Evolutionary conservation across 2,329 filamentous ascomycete species (phyloP).

Genomic region (Fusarium sarcochroum): DNA sequence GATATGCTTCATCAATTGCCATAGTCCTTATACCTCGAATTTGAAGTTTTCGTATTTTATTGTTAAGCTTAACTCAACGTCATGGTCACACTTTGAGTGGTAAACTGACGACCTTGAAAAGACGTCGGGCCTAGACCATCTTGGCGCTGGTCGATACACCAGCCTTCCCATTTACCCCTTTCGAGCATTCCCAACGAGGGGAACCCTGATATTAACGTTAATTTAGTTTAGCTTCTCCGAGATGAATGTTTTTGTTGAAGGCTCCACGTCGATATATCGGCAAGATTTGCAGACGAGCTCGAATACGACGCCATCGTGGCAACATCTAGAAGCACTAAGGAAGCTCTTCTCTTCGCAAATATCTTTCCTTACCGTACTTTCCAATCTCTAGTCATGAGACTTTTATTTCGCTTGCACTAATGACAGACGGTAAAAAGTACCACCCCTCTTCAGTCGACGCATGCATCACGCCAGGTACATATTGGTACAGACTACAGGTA

Average conservation of each 20-base stretch:
- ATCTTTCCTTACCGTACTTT: background rate
- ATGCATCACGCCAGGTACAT: slow-evolving; percentile 29
- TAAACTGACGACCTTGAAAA: slow-evolving; percentile 4
- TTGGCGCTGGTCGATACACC: slow-evolving; percentile 26
- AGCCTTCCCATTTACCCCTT: slow-evolving; percentile 34
- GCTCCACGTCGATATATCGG: slow-evolving; percentile 19
- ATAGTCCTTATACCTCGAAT: background rate
- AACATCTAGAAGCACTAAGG: background rate
- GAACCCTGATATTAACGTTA: slow-evolving; percentile 32
- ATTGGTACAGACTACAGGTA: slow-evolving; percentile 14
- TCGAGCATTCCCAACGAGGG: slow-evolving; percentile 26
- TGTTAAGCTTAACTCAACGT: slow-evolving; percentile 18
- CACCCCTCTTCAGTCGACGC: slow-evolving; percentile 26
- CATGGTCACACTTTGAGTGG: slow-evolving; percentile 3
- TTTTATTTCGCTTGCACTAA: slow-evolving; percentile 18
- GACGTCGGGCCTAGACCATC: slow-evolving; percentile 6
- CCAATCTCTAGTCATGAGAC: slow-evolving; percentile 23
- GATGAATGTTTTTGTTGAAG: slow-evolving; percentile 19
- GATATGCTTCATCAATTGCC: background rate
- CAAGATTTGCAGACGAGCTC: slow-evolving; percentile 16
- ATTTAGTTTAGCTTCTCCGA: slow-evolving; percentile 30
- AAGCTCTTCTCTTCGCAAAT: background rate
- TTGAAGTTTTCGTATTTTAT: background rate
- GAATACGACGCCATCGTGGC: slow-evolving; percentile 15
- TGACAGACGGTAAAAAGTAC: slow-evolving; percentile 25